Percentiles rank a stretch among this genome's conserved stretches.
Evolutionary conservation across 2,329 filamentous ascomycete species (phyloP).

Genomic region (Neofusicoccum kwambonambiense): DNA sequence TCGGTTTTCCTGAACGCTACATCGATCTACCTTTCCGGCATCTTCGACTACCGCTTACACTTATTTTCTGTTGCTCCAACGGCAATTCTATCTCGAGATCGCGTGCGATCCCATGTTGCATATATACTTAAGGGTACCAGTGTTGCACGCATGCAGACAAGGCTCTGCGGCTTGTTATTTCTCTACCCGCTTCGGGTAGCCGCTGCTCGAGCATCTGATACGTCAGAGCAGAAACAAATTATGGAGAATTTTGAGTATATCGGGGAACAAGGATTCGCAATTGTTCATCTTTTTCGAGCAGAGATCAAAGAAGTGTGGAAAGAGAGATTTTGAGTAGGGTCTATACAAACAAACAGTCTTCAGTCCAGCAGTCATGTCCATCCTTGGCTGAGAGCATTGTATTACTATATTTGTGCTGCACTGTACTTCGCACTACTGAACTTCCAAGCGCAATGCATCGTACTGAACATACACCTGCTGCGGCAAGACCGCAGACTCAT

Average conservation of each 20-base stretch:
- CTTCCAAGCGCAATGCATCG: constrained; percentile 61
- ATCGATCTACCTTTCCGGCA: constrained; percentile 5
- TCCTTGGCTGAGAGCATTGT: too few relatives aligned
- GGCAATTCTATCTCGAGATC: not conserved
- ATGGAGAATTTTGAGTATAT: not conserved
- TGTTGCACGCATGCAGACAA: not conserved
- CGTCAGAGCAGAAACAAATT: not conserved
- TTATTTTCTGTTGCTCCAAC: not conserved
- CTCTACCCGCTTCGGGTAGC: constrained; percentile 11
- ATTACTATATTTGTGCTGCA: too few relatives aligned
- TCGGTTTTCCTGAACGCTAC: not conserved
- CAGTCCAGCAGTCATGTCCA: too few relatives aligned
- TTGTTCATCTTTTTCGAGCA: not conserved
- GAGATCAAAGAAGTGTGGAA: not conserved
- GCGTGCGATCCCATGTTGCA: not conserved
- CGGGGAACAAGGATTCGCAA: not conserved
- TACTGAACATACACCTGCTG: constrained; percentile 63
- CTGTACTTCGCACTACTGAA: constrained; percentile 34
- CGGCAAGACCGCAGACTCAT: constrained; percentile 58
- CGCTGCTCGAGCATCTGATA: not conserved
- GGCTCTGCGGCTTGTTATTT: not conserved
- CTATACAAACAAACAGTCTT: too few relatives aligned
- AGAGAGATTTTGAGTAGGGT: not conserved
- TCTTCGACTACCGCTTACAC: not conserved
- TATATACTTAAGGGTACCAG: not conserved